Conservation (phyloP, 176 grass and related monocot species). For the Rhynchospora tenuis region DNA sequence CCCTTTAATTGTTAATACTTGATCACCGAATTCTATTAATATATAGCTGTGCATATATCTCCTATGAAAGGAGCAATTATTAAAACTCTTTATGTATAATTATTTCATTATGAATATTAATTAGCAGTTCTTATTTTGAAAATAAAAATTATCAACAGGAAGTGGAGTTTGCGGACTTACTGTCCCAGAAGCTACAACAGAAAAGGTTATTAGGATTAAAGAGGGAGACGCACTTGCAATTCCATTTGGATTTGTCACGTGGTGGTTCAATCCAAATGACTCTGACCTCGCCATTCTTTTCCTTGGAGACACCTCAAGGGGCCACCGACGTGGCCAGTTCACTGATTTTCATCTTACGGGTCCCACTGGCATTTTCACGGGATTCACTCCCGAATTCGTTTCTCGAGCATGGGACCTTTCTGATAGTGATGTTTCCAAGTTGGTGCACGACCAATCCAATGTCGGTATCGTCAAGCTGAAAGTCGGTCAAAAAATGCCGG, state of each 20-base stretch:
- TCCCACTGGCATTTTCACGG: slow-evolving; percentile 69
- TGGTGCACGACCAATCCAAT: slow-evolving; percentile 46
- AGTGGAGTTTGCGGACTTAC: not conserved
- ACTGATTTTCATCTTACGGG: slow-evolving; percentile 73
- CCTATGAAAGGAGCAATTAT: not conserved
- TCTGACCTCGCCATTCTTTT: slow-evolving; percentile 59
- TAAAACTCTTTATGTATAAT: not conserved
- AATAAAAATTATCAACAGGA: not conserved
- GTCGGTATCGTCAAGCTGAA: slow-evolving; percentile 48
- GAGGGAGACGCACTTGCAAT: slow-evolving; percentile 67
- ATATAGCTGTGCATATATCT: not conserved
- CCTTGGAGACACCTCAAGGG: slow-evolving; percentile 85
- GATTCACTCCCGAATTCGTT: slow-evolving; percentile 64
- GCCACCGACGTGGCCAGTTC: slow-evolving; percentile 60
- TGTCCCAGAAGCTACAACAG: slow-evolving; percentile 23
- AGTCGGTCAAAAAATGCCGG: slow-evolving; percentile 33
- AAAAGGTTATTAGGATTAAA: slow-evolving; percentile 71
- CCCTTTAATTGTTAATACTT: not conserved
- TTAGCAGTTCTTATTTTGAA: not conserved
- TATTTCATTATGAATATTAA: not conserved
- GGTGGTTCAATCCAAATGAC: slow-evolving; percentile 71
- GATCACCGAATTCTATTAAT: not conserved
- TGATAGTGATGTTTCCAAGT: slow-evolving; percentile 40
- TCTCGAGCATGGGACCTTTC: slow-evolving; percentile 69
- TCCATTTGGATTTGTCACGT: slow-evolving; percentile 72